Base-by-base conservation (phyloP, 2,329 filamentous ascomycete genomes). In the Epichloe gansuensis region DNA sequence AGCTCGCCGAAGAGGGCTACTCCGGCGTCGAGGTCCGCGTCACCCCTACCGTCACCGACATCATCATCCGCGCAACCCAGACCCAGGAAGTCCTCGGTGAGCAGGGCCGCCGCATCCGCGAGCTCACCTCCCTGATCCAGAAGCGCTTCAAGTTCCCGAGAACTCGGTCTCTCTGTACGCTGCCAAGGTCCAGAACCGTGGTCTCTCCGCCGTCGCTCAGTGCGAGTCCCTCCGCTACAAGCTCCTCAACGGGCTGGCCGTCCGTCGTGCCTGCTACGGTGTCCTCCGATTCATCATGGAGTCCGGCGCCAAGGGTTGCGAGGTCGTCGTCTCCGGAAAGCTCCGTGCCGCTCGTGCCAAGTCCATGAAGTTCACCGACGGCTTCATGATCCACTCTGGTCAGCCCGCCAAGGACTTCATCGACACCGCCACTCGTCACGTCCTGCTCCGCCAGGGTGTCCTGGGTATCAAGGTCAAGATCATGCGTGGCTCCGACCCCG, bases 81-180 rank as follows among this genome's bases (percentile, higher is more conserved):
- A 98, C 93, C 72, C 93, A 98, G 81, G 94, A 98, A 82, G 94
- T 98, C 66, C 89, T 98, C 70, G 93, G 93, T 72, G 93, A 98
- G 86, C 93, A 98, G 83, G 93, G 93, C 71, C 91, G 93, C 80
- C 89, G 93, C 80, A 98, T 98, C 77, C 91, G 93, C 75, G 93
- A 98, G 83, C 90, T 98, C 77, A 98, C 93, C 73, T 96, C 90
- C 70, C 86, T 98, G 73, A 98, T 98, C 83, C 94, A 98, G 83
- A 97, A 98, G 88, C 91, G 93, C 72, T 98, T 98, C 88, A 96
- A 96, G 83, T 98, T 98, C 91, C 93, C 77, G 91, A 97, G 82
- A 97, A 97, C 88, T 94, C 87, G 67, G 93, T 98, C 74, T 97
- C 93, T 63, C 90, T 98, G 71, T 98, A 98, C 76, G 93, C 93